Conservation (phyloP, 225 moss, liverwort and hornwort species). For the Anthoceros angustus region DNA sequence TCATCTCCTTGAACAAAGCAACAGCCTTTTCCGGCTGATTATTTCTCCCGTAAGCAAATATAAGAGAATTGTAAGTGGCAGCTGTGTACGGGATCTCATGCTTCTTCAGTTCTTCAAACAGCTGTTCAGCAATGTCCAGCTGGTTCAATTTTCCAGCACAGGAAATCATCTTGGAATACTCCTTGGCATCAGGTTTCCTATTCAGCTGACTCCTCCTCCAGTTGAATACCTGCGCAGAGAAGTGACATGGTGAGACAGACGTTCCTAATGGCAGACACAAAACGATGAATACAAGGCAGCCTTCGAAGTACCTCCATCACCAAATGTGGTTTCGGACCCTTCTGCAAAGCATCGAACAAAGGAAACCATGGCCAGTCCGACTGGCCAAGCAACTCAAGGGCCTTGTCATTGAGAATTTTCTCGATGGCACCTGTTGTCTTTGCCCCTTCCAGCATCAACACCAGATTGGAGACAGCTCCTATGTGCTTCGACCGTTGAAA, state of each 20-base stretch:
- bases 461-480: slow-evolving; percentile 44
- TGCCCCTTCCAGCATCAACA: slow-evolving; percentile 53
- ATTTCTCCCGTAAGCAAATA: slow-evolving; percentile 79
- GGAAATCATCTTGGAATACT: slow-evolving; percentile 98
- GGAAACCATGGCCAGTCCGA: slow-evolving; percentile 84
- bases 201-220: slow-evolving; percentile 87
- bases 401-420: slow-evolving; percentile 42
- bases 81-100: slow-evolving; percentile 56
- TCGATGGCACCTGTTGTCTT: slow-evolving; percentile 35
- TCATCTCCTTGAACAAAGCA: slow-evolving; percentile 56
- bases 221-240: slow-evolving; percentile 57
- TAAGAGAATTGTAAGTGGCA: slow-evolving; percentile 70
- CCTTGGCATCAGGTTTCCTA: slow-evolving; percentile 55
- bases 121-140: slow-evolving; percentile 42
- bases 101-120: slow-evolving; percentile 67
- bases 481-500: slow-evolving; percentile 40
- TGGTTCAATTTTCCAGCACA: slow-evolving; percentile 70
- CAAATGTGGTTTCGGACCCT: slow-evolving; percentile 71
- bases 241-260: not conserved
- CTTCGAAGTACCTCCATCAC: slow-evolving; percentile 55
- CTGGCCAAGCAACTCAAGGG: slow-evolving; percentile 38
- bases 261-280: not conserved
- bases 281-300: not conserved
- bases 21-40: slow-evolving; percentile 47
- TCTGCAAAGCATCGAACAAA: slow-evolving; percentile 77